Evolutionary conservation across 1,284 basidiomycete species (phyloP).

Genomic region (Ustilago nuda): DNA sequence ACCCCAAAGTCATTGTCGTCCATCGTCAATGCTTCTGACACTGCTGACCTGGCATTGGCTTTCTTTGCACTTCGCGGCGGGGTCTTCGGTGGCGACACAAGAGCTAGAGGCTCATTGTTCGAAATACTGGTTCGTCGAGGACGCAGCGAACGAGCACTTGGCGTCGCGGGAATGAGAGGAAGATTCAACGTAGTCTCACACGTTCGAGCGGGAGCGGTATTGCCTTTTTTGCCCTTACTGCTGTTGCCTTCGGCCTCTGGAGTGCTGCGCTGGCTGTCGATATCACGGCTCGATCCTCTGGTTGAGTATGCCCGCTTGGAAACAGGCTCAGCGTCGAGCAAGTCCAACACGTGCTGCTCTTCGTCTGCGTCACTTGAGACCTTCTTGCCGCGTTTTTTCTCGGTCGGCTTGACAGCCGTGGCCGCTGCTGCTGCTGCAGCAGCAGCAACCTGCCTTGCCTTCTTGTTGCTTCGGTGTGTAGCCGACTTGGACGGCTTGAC

Average conservation of each 20-base stretch:
- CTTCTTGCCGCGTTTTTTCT: conserved; percentile 9
- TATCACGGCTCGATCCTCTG: background rate
- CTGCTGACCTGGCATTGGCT: background rate
- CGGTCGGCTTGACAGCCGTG: conserved; percentile 12
- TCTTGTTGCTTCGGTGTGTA: conserved; percentile 28
- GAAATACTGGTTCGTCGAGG: conserved; percentile 16
- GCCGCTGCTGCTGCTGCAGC: conserved; percentile 22
- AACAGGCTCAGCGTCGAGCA: conserved; percentile 12
- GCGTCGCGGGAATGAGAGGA: conserved; percentile 12
- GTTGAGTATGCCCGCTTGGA: conserved; percentile 19
- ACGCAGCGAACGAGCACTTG: conserved; percentile 20
- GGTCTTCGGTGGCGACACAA: conserved; percentile 13
- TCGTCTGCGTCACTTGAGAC: conserved; percentile 18
- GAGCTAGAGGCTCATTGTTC: background rate
- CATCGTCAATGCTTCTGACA: background rate
- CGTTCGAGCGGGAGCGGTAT: background rate
- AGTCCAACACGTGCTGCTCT: conserved; percentile 21
- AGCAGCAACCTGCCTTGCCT: conserved; percentile 16
- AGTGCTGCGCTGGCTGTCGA: background rate
- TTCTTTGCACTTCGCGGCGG: conserved; percentile 20
- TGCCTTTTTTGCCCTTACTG: conserved; percentile 3
- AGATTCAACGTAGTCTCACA: background rate
- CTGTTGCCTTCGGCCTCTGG: conserved; percentile 10
- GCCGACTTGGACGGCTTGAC: conserved; percentile 30
- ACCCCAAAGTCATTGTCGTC: background rate